Conservation (phyloP, 73 alveolate species). For the Tetrahymena elliotti region DNA sequence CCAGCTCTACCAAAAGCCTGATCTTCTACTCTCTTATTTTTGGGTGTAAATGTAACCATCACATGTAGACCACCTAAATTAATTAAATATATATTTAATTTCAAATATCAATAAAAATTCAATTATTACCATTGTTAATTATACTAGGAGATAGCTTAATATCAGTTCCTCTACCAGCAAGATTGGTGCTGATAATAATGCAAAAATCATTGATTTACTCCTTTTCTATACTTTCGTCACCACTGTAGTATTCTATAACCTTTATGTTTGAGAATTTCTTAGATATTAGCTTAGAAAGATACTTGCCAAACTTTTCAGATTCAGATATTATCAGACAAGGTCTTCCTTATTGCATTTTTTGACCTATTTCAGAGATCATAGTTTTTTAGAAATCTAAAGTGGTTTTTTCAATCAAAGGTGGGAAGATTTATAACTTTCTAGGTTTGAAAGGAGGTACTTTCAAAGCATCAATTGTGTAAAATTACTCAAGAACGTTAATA, state of each 20-base stretch:
- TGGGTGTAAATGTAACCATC: not conserved
- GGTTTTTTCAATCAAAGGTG: not conserved
- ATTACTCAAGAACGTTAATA: not conserved
- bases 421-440: not conserved
- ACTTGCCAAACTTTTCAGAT: not conserved
- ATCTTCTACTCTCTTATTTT: not conserved
- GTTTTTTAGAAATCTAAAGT: not conserved
- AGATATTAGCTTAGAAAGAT: not conserved
- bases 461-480: slow-evolving; percentile 1
- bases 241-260: not conserved
- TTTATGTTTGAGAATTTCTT: not conserved
- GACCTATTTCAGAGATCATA: not conserved
- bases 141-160: not conserved
- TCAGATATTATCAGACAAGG: not conserved
- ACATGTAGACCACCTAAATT: slow-evolving; percentile 16
- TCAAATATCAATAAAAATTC: too few relatives aligned
- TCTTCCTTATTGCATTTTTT: not conserved
- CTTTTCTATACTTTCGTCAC: not conserved
- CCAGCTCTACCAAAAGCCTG: slow-evolving; percentile 30
- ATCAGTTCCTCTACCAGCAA: slow-evolving; percentile 29
- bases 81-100: not conserved
- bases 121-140: not conserved
- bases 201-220: not conserved
- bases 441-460: slow-evolving; percentile 4
- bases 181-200: not conserved